These are phyloP conservation scores for Trametes cinnabarina DNA, from an alignment of 768 basidiomycete genomes.

Conservation along the genomic window DNA sequence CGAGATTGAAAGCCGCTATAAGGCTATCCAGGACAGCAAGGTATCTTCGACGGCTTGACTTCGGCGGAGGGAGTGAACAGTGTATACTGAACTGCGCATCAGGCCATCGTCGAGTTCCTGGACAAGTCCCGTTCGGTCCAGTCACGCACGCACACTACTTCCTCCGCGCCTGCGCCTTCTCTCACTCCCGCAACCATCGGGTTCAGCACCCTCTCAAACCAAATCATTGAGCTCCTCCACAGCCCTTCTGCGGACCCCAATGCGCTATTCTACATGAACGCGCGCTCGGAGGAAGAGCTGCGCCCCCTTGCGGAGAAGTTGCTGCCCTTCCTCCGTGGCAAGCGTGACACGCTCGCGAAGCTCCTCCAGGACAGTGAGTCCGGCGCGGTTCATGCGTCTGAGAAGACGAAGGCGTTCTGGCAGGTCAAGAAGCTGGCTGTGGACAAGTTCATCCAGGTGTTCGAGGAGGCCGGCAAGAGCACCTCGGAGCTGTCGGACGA, in stretches of 20 bases:
- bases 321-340: slow-evolving; percentile 43
- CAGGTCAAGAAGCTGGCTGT: slow-evolving; percentile 47
- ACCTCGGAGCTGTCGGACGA: slow-evolving; percentile 39
- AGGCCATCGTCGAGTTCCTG: slow-evolving; percentile 78
- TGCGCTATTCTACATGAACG: slow-evolving; percentile 56
- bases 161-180: slow-evolving; percentile 68
- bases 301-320: slow-evolving; percentile 43
- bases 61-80: background rate
- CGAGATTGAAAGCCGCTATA: slow-evolving; percentile 76
- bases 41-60: slow-evolving; percentile 35
- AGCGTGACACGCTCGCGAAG: slow-evolving; percentile 46
- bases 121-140: slow-evolving; percentile 75
- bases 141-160: slow-evolving; percentile 69
- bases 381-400: slow-evolving; percentile 50
- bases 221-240: slow-evolving; percentile 57
- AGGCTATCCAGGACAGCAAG: slow-evolving; percentile 73
- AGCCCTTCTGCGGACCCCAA: slow-evolving; percentile 62
- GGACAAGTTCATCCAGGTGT: slow-evolving; percentile 45
- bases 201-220: slow-evolving; percentile 46
- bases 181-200: slow-evolving; percentile 80
- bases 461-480: slow-evolving; percentile 43
- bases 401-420: slow-evolving; percentile 66
- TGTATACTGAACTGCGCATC: background rate
- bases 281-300: slow-evolving; percentile 54
- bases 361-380: slow-evolving; percentile 49